A percentile compares a stretch with the other conserved stretches of the same genome.
Evolutionary conservation across 257 asterid species (phyloP).

Genomic region (Fraxinus anomala): DNA sequence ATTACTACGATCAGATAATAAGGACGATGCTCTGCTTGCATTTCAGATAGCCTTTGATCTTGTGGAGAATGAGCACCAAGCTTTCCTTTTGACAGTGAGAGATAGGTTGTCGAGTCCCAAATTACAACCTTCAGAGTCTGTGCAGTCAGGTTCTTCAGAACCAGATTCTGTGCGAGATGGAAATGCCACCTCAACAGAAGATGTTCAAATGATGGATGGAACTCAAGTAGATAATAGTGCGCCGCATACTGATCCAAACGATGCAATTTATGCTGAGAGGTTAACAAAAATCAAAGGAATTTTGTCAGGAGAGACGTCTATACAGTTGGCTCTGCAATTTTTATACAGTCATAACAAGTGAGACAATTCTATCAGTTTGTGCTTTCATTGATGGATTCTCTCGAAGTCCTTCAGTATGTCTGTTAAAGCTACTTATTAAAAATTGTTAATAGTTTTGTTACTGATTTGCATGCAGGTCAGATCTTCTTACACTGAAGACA

Average conservation of each 20-base stretch:
- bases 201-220: constrained; percentile 68
- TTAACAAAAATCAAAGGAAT: constrained; percentile 72
- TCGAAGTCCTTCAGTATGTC: neutral
- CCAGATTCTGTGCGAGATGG: constrained; percentile 44
- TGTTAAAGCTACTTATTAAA: constrained; percentile 18
- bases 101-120: constrained; percentile 64
- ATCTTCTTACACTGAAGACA: constrained; percentile 92
- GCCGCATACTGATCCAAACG: constrained; percentile 47
- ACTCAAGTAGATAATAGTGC: constrained; percentile 42
- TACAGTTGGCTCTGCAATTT: constrained; percentile 90
- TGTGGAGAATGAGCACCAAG: constrained; percentile 88
- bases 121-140: constrained; percentile 48
- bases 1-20: constrained; percentile 65
- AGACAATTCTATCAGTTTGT: constrained; percentile 30
- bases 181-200: constrained; percentile 48
- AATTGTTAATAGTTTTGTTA: constrained; percentile 15
- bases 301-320: constrained; percentile 90
- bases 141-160: constrained; percentile 48
- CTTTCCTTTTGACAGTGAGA: constrained; percentile 79
- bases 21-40: constrained; percentile 83
- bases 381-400: neutral
- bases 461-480: constrained; percentile 65
- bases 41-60: constrained; percentile 95
- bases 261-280: constrained; percentile 70
- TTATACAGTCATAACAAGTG: constrained; percentile 92